Base-by-base conservation (phyloP, 345 rosid genomes). In the Carallia brachiata region DNA sequence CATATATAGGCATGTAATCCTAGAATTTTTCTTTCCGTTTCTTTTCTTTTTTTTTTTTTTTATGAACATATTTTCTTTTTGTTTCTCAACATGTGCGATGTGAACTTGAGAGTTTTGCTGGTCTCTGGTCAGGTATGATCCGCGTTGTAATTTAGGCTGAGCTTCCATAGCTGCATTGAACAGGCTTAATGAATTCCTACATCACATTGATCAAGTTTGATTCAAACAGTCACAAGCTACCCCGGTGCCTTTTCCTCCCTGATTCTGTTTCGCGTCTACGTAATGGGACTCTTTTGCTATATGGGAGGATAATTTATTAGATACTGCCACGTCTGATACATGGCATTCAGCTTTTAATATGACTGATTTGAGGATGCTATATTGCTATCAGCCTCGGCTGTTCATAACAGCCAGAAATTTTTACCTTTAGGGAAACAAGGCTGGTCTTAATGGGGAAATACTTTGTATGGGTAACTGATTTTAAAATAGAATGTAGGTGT, bases 11-110 rank as follows among this genome's bases (percentile, higher is more conserved):
- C 62, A 9, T 71, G 63, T 68, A 36, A 61, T n/a, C 66, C 36
- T 67, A 72, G 61, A 66, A 70, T 60, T 18, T 52, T 70, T 73
- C 15, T 10, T 44, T 10, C 10, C 1, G 50, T 47, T 59, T 28
- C 27, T 63, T 23, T 23, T n/a, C n/a, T n/a, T 23, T 23, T 23
- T 23, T 23, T 23, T 23, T 23, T 23, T 23, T 23, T 23, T 23
- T 0, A 23, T 23, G 23, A 23, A 23, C 23, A 23, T 23, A 23
- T 23, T 23, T 23, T 23, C 15, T 10, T 44, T 10, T 44, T 4
- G 50, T 47, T 59, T 28, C 27, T 63, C 56, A 27, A 7, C 62
- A 13, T 59, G 73, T 79, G 75, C 76, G 79, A 77, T 70, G 68
- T 55, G 13, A 23, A 55, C 44, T n/a, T 30, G 62, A 19, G 6